Evolutionary conservation across 2,329 filamentous ascomycete genomes (phyloP), one percentile per base, ranked within the genome.

Genomic region (Cladophialophora exuberans): DNA sequence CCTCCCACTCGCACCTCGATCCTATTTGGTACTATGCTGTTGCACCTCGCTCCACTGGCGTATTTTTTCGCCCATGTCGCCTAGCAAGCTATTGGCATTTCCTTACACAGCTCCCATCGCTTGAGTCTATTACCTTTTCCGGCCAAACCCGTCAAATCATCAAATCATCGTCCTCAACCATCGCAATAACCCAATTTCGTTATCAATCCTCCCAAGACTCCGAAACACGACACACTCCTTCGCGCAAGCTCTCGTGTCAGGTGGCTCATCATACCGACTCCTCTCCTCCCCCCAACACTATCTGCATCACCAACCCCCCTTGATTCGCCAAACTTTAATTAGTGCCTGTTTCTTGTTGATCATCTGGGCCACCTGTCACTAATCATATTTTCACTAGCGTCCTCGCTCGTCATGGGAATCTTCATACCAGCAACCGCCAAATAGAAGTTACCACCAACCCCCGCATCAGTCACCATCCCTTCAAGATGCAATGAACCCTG

Each of bases 401-500:
- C 54, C 53, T 31, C 55, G 55, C 18, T 56, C 56, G 18, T 43
- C 59, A 23, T 63, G 61, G 61, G 52, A 56, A 30, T 56, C 61
- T 10, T 44, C 57, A 6, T 55, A 55, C 47, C 44, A 54, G 10
- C 39, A 42, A 20, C 54, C 25, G 9, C 54, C 25, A 3, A 44
- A 35, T 33, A 51, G 55, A 43, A 38, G 11, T 42, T 46, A 43
- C 20, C 49, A 50, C 25, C 58, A 50, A 36, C 26, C 46, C 6
- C 47, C 33, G n/a, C 38, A 53, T 18, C 53, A 51, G 31, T 36
- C 59, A 22, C 38, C 56, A 6, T 22, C 49, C 10, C 23, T 43
- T 25, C 41, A 31, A 15, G 54, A 60, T 47, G 22, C 53, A 7
- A 59, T 64, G 57, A 61, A 64, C 9, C 59, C 62, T 9, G 62